A percentile compares a stretch with the other conserved stretches of the same genome.
phyloP scores from a whole-genome alignment of 768 basidiomycete genomes.

The Hortiboletus campestris region DNA sequence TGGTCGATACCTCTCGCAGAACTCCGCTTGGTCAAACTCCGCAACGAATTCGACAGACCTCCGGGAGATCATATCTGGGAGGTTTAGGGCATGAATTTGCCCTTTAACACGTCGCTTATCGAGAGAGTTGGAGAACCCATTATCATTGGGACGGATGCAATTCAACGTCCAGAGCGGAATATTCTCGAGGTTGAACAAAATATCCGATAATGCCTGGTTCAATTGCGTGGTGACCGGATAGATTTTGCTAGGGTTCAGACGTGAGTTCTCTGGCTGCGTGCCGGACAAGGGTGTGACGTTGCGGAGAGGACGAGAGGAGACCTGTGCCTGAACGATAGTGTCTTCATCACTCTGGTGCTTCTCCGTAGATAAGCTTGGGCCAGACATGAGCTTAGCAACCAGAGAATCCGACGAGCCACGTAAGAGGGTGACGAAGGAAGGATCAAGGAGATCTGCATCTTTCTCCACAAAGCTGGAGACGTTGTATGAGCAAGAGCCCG shows the following conservation, averaged over 20 bases:
- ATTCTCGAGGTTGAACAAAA: constrained; percentile 45
- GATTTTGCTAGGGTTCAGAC: constrained; percentile 49
- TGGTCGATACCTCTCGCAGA: constrained; percentile 54
- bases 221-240: constrained; percentile 61
- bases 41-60: constrained; percentile 50
- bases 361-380: constrained; percentile 58
- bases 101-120: constrained; percentile 61
- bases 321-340: constrained; percentile 63
- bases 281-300: constrained; percentile 38
- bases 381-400: constrained; percentile 59
- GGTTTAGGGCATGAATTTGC: constrained; percentile 52
- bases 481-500: constrained; percentile 55
- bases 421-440: constrained; percentile 53
- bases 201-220: constrained; percentile 49
- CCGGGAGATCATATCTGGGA: constrained; percentile 52
- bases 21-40: constrained; percentile 46
- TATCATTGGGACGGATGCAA: constrained; percentile 66
- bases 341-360: constrained; percentile 54
- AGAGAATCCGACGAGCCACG: constrained; percentile 51
- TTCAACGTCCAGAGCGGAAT: constrained; percentile 53
- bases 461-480: constrained; percentile 46
- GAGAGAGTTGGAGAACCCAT: constrained; percentile 58
- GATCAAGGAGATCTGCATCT: constrained; percentile 52
- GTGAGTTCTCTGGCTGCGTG: constrained; percentile 35
- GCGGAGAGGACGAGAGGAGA: constrained; percentile 56